Evolutionary conservation across 2,329 filamentous ascomycete genomes (phyloP).

Genomic region (Myotisia sp.): DNA sequence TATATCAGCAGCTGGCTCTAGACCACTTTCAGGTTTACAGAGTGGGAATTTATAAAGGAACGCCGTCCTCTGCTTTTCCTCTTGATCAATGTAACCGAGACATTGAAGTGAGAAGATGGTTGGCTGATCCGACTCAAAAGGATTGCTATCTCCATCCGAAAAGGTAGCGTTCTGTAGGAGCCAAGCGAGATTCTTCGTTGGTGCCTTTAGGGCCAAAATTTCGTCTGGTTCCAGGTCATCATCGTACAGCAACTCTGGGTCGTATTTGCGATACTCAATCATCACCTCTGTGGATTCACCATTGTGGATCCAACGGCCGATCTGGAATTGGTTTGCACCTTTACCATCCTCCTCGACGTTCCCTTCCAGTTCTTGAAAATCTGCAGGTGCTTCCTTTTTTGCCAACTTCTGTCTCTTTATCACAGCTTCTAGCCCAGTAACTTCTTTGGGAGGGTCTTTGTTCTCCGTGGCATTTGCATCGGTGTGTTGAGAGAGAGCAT

Average conservation of each 20-base stretch:
- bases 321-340: constrained; percentile 13
- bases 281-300: constrained; percentile 12
- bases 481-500: constrained; percentile 17
- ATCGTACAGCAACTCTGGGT: constrained; percentile 11
- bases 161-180: constrained; percentile 18
- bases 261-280: constrained; percentile 19
- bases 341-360: constrained; percentile 14
- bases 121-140: constrained; percentile 12
- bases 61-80: constrained; percentile 14
- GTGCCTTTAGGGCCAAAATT: constrained; percentile 15
- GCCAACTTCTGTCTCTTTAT: constrained; percentile 16
- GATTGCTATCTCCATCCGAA: constrained; percentile 5
- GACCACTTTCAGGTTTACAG: not conserved
- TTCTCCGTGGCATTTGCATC: constrained; percentile 11
- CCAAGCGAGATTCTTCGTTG: constrained; percentile 18
- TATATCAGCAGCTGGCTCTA: constrained; percentile 1
- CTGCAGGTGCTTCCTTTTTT: constrained; percentile 12
- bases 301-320: constrained; percentile 13
- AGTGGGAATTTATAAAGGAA: constrained; percentile 17
- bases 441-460: constrained; percentile 5
- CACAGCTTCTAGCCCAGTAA: constrained; percentile 17
- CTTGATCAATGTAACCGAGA: constrained; percentile 18
- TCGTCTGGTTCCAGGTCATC: constrained; percentile 16
- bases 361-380: constrained; percentile 14
- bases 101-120: constrained; percentile 19